Conservation (phyloP, 176 grass and related monocot genomes). For the Puccinellia tenuiflora region DNA sequence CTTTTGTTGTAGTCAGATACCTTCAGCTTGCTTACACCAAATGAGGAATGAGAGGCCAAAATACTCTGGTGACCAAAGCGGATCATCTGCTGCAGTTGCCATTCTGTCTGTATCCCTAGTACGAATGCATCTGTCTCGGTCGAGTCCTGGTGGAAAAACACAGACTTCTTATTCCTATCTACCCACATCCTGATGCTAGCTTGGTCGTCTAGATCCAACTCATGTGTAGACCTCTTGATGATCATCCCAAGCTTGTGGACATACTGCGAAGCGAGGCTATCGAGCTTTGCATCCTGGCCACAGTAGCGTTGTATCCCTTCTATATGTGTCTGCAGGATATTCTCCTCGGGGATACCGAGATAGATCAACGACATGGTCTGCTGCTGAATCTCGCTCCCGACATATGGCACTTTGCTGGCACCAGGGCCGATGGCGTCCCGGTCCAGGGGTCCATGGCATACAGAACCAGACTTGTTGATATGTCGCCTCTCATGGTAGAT, state of each 20-base stretch:
- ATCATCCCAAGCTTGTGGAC: slow-evolving; percentile 97
- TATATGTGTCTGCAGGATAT: slow-evolving; percentile 77
- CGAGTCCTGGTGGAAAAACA: slow-evolving; percentile 84
- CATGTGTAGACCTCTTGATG: slow-evolving; percentile 91
- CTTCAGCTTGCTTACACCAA: slow-evolving; percentile 94
- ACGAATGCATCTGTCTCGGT: slow-evolving; percentile 73
- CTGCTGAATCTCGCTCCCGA: slow-evolving; percentile 83
- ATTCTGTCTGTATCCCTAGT: slow-evolving; percentile 84
- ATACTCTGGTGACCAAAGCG: slow-evolving; percentile 77
- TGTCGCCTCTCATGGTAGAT: slow-evolving; percentile 88
- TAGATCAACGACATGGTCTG: slow-evolving; percentile 95
- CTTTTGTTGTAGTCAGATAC: slow-evolving; percentile 24
- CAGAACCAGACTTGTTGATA: slow-evolving; percentile 73
- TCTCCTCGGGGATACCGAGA: slow-evolving; percentile 86
- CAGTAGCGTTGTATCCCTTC: slow-evolving; percentile 83
- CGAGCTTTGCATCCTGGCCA: slow-evolving; percentile 47
- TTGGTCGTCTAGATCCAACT: slow-evolving; percentile 81
- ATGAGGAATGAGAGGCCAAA: slow-evolving; percentile 69
- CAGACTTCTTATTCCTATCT: slow-evolving; percentile 80
- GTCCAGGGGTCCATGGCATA: slow-evolving; percentile 82
- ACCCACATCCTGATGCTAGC: slow-evolving; percentile 91
- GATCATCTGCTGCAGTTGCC: slow-evolving; percentile 87
- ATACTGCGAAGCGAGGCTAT: slow-evolving; percentile 70
- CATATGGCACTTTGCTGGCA: slow-evolving; percentile 68
- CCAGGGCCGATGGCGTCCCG: slow-evolving; percentile 80